phyloP scores from a whole-genome alignment of 176 grass and related monocot species.

The bread wheat (Triticum aestivum) region DNA sequence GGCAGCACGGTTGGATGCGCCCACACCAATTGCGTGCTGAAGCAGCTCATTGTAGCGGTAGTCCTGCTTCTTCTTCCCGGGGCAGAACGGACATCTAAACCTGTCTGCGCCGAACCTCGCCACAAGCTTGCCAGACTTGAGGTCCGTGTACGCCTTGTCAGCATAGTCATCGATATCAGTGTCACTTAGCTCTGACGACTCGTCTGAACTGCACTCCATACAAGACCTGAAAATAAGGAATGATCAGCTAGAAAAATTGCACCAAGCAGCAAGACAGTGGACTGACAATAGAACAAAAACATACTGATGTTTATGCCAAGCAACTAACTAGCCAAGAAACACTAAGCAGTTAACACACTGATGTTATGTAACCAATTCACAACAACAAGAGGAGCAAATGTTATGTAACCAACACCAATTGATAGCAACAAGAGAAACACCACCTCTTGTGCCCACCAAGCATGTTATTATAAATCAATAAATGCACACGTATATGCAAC shows the following conservation, averaged over 20 bases:
- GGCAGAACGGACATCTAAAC: conserved; percentile 57
- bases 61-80: conserved; percentile 58
- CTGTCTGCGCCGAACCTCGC: conserved; percentile 22
- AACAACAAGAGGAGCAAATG: background rate
- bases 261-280: background rate
- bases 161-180: conserved; percentile 48
- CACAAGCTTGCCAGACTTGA: conserved; percentile 30
- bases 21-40: conserved; percentile 47
- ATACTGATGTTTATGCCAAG: background rate
- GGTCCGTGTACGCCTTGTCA: conserved; percentile 26
- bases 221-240: conserved; percentile 19
- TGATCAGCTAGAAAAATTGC: background rate
- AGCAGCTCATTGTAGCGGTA: conserved; percentile 54
- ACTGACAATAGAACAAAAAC: background rate
- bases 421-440: no score
- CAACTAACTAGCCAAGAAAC: background rate
- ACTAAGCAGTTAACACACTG: background rate
- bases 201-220: conserved; percentile 48
- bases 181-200: conserved; percentile 58
- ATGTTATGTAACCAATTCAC: no score
- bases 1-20: conserved; percentile 46
- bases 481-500: no score
- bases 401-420: no score
- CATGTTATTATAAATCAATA: no score
- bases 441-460: no score